Percentiles rank a stretch among this genome's conserved stretches.
Evolutionary conservation across 2,329 filamentous ascomycete genomes (phyloP).

Genomic region (Penicillium sp.): DNA sequence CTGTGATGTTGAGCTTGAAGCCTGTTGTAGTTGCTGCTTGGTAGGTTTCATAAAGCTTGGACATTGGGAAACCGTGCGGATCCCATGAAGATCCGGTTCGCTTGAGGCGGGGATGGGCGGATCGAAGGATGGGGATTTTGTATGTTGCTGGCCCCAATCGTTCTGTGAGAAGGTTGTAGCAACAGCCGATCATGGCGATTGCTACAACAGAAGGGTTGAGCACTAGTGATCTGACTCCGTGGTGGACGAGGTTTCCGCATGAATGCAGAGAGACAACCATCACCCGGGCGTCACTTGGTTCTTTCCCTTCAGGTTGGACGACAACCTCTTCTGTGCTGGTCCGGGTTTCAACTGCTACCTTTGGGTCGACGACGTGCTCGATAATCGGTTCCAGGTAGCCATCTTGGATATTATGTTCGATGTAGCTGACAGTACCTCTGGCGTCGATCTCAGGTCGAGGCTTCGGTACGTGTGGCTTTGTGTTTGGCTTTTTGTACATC

Average conservation of each 20-base stretch:
- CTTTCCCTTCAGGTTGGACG: slow-evolving; percentile 4
- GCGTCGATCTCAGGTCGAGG: slow-evolving; percentile 17
- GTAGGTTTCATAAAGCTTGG: slow-evolving; percentile 61
- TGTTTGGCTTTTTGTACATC: neutral
- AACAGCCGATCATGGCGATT: slow-evolving; percentile 96
- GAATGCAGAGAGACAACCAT: slow-evolving; percentile 96
- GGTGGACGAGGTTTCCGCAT: slow-evolving; percentile 95
- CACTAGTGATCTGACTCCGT: slow-evolving; percentile 80
- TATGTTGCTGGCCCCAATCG: slow-evolving; percentile 81
- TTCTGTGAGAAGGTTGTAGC: slow-evolving; percentile 95
- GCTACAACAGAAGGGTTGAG: slow-evolving; percentile 80
- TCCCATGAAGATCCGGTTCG: slow-evolving; percentile 72
- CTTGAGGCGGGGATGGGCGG: slow-evolving; percentile 67
- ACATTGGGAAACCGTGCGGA: slow-evolving; percentile 93
- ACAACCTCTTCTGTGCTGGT: neutral
- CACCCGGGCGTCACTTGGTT: slow-evolving; percentile 42
- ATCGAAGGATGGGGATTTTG: slow-evolving; percentile 75
- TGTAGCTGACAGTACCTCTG: slow-evolving; percentile 41
- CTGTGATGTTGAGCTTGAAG: slow-evolving; percentile 88
- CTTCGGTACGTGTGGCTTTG: slow-evolving; percentile 10
- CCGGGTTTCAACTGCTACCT: slow-evolving; percentile 2
- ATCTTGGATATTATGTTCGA: slow-evolving; percentile 46
- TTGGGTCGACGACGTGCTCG: slow-evolving; percentile 32
- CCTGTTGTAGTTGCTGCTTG: slow-evolving; percentile 57
- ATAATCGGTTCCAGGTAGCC: slow-evolving; percentile 44